Evolutionary conservation across 2,329 filamentous ascomycete genomes (phyloP), one percentile per base, ranked within the genome.

Genomic region (Ophiostoma populinum): DNA sequence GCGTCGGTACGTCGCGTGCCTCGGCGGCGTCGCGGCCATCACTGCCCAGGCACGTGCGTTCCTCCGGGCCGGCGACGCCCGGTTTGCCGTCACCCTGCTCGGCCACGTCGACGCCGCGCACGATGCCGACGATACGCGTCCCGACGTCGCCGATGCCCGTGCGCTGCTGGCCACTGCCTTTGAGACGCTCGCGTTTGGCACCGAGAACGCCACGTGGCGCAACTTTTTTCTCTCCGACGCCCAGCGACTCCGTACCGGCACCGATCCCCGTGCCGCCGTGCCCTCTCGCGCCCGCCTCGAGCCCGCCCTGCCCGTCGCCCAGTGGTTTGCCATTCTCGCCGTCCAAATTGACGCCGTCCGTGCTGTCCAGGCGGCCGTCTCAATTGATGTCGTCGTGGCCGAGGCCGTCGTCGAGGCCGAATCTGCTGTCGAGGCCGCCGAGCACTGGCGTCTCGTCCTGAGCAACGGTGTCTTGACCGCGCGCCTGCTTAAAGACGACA

Each of bases 121-220:
- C n/a, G n/a, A n/a, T n/a, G n/a, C n/a, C n/a, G n/a, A n/a, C n/a
- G n/a, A n/a, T n/a, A n/a, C n/a, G n/a, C n/a, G n/a, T n/a, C n/a
- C n/a, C n/a, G n/a, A n/a, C n/a, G n/a, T n/a, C n/a, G n/a, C n/a
- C n/a, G n/a, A n/a, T n/a, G n/a, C n/a, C n/a, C n/a, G n/a, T n/a
- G n/a, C n/a, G 26, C 31, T 38, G n/a, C 36, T 38, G 6, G 15
- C 22, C 11, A 24, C 26, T 8, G 36, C 36, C n/a, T 38, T 30
- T 25, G 36, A 38, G 21, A 38, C 25, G 16, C 17, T 38, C 20
- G 36, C 25, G 5, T 34, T 38, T 13, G 36, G 32, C 21, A 21
- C 26, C 10, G 31, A 34, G 26, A 38, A 38, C 7, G 31, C 36
- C 6, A 37, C 36, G 5, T 34, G 36, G 36, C 36, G 36, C 36